Evolutionary conservation across 176 grass and related monocot species (phyloP).

Genomic region (Carex cristatella): DNA sequence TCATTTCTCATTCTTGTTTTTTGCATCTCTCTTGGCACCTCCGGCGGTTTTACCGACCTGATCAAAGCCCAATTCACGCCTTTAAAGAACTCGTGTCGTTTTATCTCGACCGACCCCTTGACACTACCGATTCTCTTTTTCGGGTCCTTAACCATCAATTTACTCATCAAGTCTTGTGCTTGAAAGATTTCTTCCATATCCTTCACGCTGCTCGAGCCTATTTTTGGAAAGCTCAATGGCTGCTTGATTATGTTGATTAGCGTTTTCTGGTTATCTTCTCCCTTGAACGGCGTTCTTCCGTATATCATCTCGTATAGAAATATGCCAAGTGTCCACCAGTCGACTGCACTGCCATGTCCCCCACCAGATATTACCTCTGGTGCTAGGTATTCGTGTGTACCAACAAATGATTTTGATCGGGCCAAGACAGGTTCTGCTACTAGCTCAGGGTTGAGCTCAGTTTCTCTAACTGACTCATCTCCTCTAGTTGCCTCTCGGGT

Average conservation of each 20-base stretch:
- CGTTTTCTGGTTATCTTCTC: constrained; percentile 74
- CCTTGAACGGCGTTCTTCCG: constrained; percentile 76
- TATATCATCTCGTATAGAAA: constrained; percentile 95
- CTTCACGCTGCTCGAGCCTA: background rate
- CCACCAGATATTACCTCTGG: constrained; percentile 85
- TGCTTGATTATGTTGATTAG: constrained; percentile 79
- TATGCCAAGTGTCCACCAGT: constrained; percentile 91
- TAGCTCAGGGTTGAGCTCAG: constrained; percentile 34
- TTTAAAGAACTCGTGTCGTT: constrained; percentile 74
- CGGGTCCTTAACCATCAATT: constrained; percentile 69
- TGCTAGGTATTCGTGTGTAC: constrained; percentile 93
- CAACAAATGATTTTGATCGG: constrained; percentile 83
- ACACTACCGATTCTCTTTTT: constrained; percentile 51
- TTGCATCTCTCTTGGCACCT: constrained; percentile 38
- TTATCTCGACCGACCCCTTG: constrained; percentile 72
- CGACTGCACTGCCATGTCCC: constrained; percentile 86
- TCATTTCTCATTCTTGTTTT: background rate
- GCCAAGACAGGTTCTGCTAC: constrained; percentile 78
- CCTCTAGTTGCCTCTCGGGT: constrained; percentile 3
- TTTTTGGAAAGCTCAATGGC: constrained; percentile 47
- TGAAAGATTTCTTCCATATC: constrained; percentile 46
- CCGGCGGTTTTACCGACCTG: constrained; percentile 71
- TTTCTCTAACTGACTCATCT: background rate
- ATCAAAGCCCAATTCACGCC: constrained; percentile 87
- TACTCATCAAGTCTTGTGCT: constrained; percentile 61